Evolutionary conservation across 805 yeast species (phyloP).

Genomic region (Millerozyma miso): DNA sequence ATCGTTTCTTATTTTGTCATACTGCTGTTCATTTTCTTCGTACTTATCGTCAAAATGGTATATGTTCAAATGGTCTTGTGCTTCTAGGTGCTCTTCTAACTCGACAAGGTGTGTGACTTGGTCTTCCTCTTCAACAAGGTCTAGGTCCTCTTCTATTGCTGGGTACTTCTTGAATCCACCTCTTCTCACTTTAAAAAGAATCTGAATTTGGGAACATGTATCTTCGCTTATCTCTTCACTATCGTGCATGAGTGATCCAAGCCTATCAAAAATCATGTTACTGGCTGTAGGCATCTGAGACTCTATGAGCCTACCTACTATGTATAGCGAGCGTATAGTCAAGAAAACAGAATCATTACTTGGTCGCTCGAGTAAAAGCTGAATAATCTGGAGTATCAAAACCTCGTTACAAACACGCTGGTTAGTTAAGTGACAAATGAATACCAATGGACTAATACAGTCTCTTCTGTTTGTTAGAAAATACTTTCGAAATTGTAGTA

Average conservation of each 20-base stretch:
- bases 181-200: conserved; percentile 48
- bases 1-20: conserved; percentile 38
- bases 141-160: conserved; percentile 44
- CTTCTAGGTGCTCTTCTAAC: conserved; percentile 48
- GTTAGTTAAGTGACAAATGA: conserved; percentile 61
- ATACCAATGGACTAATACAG: conserved; percentile 40
- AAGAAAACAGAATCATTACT: conserved; percentile 57
- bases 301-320: conserved; percentile 49
- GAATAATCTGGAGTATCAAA: conserved; percentile 30
- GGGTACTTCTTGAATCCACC: conserved; percentile 36
- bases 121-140: conserved; percentile 63
- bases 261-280: conserved; percentile 51
- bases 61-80: conserved; percentile 44
- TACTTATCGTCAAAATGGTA: conserved; percentile 51
- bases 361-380: conserved; percentile 34
- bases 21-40: conserved; percentile 47
- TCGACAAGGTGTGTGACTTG: conserved; percentile 51
- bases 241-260: conserved; percentile 59
- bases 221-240: conserved; percentile 34
- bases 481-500: conserved; percentile 54
- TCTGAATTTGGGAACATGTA: conserved; percentile 46
- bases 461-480: conserved; percentile 40
- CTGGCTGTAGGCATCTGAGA: conserved; percentile 42
- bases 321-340: conserved; percentile 45
- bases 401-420: conserved; percentile 47